Evolutionary conservation across 331 rosid genomes (phyloP).

Genomic region (Phaseolus coccineus): DNA sequence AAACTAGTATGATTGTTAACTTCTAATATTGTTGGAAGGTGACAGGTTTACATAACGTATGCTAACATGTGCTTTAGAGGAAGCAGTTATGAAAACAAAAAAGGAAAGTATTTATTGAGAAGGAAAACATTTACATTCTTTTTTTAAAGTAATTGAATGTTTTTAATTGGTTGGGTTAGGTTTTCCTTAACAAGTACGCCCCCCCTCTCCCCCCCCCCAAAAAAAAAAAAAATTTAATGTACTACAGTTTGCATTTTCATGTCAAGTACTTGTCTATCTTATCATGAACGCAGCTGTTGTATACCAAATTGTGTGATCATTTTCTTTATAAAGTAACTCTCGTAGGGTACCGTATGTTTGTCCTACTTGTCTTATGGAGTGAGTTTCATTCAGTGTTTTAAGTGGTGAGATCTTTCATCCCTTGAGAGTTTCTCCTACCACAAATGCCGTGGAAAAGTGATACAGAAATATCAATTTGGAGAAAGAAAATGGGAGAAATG

Average conservation of each 20-base stretch:
- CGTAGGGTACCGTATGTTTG: neutral
- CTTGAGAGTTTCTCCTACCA: neutral
- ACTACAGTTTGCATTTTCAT: neutral
- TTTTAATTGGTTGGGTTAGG: neutral
- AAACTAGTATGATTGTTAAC: neutral
- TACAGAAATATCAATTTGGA: conserved; percentile 19
- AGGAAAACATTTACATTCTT: neutral
- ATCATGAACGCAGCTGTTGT: neutral
- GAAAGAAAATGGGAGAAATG: neutral
- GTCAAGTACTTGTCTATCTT: neutral
- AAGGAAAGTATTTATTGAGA: neutral
- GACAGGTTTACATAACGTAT: neutral
- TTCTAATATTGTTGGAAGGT: neutral
- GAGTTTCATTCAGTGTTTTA: conserved; percentile 15
- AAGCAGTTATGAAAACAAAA: neutral
- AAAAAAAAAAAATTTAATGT: neutral
- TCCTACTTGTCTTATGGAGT: conserved; percentile 23
- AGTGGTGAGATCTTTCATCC: conserved; percentile 14
- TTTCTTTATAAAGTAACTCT: neutral
- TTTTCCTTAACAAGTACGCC: neutral
- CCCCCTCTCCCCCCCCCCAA: no score
- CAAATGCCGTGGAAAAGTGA: conserved; percentile 5
- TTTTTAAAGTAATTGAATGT: neutral
- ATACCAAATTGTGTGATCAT: neutral
- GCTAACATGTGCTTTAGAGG: neutral